Percentiles rank a stretch among this genome's conserved stretches.
These are phyloP conservation scores for Candida boidinii DNA, from an alignment of 805 yeast species.

Conservation along the genomic window DNA sequence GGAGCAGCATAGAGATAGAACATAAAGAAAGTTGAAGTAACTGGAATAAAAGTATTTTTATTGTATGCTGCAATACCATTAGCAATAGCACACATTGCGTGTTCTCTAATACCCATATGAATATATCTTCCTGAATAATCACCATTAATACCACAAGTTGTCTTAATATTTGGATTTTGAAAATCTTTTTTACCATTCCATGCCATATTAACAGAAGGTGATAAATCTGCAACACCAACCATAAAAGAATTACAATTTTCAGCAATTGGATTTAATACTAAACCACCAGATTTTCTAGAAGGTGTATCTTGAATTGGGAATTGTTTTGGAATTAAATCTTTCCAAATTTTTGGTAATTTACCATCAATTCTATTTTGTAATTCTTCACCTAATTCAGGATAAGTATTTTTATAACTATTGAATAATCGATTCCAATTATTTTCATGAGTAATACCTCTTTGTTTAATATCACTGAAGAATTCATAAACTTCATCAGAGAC, in stretches of 20 bases:
- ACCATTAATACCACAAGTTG: constrained; percentile 92
- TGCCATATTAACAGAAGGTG: constrained; percentile 87
- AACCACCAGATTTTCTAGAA: constrained; percentile 83
- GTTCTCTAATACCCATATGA: constrained; percentile 98
- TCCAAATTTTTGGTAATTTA: constrained; percentile 81
- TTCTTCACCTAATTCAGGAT: constrained; percentile 75
- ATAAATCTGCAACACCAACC: constrained; percentile 98
- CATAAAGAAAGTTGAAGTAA: constrained; percentile 97
- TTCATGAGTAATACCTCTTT: constrained; percentile 55
- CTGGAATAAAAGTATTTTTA: constrained; percentile 77
- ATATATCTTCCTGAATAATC: constrained; percentile 86
- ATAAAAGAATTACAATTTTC: constrained; percentile 50
- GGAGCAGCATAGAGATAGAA: constrained; percentile 79
- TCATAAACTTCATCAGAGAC: constrained; percentile 82
- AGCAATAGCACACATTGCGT: constrained; percentile 97
- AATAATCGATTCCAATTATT: constrained; percentile 66
- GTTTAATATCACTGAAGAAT: constrained; percentile 48
- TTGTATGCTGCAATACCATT: constrained; percentile 87
- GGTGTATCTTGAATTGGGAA: constrained; percentile 73
- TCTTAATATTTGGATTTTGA: constrained; percentile 38
- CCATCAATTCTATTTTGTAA: constrained; percentile 67
- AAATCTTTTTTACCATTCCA: constrained; percentile 32
- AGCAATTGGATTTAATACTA: constrained; percentile 85
- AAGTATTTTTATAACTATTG: constrained; percentile 52
- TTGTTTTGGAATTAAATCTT: constrained; percentile 28